A percentile compares a stretch with the other conserved stretches of the same genome.
Conservation (phyloP, 2,329 filamentous ascomycete genomes). For the Scytalidium lignicola region DNA sequence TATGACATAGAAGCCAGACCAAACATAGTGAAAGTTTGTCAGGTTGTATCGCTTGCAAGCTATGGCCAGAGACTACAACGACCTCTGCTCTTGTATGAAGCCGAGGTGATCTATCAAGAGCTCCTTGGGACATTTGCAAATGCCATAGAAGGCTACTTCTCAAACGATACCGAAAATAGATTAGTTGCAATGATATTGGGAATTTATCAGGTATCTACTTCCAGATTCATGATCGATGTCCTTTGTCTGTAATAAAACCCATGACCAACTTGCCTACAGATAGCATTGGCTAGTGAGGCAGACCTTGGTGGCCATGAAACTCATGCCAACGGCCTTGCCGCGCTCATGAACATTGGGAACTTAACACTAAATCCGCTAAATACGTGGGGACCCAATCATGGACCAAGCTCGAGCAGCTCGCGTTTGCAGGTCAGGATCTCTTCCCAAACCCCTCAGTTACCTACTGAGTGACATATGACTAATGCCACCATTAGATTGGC, state of each 20-base stretch:
- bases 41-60: conserved; percentile 13
- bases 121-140: conserved; percentile 13
- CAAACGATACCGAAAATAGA: conserved; percentile 8
- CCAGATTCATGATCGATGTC: neutral
- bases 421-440: no score
- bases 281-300: conserved; percentile 8
- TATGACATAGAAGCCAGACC: conserved; percentile 12
- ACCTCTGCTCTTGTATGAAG: conserved; percentile 10
- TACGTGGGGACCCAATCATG: neutral
- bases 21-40: conserved; percentile 16
- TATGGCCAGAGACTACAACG: conserved; percentile 15
- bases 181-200: conserved; percentile 18
- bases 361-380: conserved; percentile 7
- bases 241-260: neutral
- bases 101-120: conserved; percentile 12
- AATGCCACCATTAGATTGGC: no score
- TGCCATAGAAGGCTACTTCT: conserved; percentile 8
- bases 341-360: conserved; percentile 6
- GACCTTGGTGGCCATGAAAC: conserved; percentile 9
- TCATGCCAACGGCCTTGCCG: conserved; percentile 15
- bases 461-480: no score
- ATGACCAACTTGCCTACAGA: conserved; percentile 5
- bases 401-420: neutral
- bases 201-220: conserved; percentile 14
- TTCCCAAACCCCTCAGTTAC: no score